Percentiles rank a stretch among this genome's conserved stretches.
Evolutionary conservation across 164 flowering plant genomes (phyloP).

Genomic region (Dillenia turbinata): DNA sequence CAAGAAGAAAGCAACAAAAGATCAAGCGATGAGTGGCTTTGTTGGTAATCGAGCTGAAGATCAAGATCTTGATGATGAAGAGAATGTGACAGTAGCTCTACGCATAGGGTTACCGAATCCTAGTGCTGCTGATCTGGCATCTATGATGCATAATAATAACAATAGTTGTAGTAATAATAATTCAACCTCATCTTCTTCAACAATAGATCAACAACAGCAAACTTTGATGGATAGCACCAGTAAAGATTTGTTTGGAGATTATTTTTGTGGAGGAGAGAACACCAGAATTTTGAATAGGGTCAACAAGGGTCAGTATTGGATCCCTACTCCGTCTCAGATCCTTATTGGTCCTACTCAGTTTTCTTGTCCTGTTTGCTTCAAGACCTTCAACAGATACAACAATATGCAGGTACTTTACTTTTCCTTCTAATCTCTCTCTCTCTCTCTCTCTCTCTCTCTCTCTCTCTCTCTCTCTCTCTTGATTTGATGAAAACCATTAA

Average conservation of each 20-base stretch:
- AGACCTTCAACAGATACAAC: conserved; percentile 75
- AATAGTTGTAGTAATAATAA: conserved; percentile 6
- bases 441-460: no score
- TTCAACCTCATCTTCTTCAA: no score
- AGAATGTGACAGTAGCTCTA: conserved; percentile 43
- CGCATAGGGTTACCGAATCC: conserved; percentile 66
- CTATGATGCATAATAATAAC: not conserved
- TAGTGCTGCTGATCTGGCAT: conserved; percentile 43
- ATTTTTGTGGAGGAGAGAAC: no score
- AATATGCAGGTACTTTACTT: conserved; percentile 56
- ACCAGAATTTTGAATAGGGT: conserved; percentile 18
- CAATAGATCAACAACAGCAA: no score
- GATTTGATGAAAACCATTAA: no score
- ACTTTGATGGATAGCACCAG: no score
- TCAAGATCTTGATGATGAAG: conserved; percentile 20
- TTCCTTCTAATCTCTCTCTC: no score
- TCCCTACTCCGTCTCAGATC: conserved; percentile 79
- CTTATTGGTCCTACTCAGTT: conserved; percentile 75
- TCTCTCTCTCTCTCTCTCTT: no score
- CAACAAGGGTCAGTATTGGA: conserved; percentile 71
- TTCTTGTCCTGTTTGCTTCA: conserved; percentile 72
- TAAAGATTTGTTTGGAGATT: no score
- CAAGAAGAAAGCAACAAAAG: conserved; percentile 1
- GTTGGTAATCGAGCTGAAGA: not conserved
- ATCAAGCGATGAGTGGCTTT: no score